Evolutionary conservation across 23 red algal genomes (phyloP).

Genomic region (Pyropia haitanensis): DNA sequence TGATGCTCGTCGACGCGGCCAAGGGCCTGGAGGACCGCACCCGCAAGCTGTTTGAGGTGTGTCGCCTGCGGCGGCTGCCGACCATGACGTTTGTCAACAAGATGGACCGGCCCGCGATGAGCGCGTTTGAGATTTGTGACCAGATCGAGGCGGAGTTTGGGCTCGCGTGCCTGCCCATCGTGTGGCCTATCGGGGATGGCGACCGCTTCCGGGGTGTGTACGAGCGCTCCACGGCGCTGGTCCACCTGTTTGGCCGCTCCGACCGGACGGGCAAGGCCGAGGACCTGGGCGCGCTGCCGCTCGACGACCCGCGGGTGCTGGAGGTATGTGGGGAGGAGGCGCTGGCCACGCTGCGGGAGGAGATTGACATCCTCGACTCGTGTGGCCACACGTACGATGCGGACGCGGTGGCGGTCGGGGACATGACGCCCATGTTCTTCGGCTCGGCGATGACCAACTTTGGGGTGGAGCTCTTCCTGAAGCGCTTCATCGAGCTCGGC

Average conservation of each 20-base stretch:
- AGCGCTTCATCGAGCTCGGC: slow-evolving; percentile 50
- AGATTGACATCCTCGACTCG: slow-evolving; percentile 52
- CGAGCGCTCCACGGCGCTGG: slow-evolving; percentile 42
- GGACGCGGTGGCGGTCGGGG: slow-evolving; percentile 27
- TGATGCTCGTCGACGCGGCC: slow-evolving; percentile 76
- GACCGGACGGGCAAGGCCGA: slow-evolving; percentile 40
- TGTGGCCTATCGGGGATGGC: slow-evolving; percentile 81
- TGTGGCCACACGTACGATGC: slow-evolving; percentile 51
- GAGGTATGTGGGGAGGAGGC: slow-evolving; percentile 22
- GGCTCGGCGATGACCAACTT: slow-evolving; percentile 78
- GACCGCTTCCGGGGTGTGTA: slow-evolving; percentile 57
- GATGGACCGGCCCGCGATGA: slow-evolving; percentile 82
- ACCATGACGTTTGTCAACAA: slow-evolving; percentile 86
- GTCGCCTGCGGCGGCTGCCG: slow-evolving; percentile 56
- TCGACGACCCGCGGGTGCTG: slow-evolving; percentile 19
- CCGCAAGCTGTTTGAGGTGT: slow-evolving; percentile 70
- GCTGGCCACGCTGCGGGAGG: slow-evolving; percentile 40
- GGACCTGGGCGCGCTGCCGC: slow-evolving; percentile 8
- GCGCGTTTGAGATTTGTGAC: slow-evolving; percentile 64
- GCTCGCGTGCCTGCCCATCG: slow-evolving; percentile 41
- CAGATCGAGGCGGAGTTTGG: slow-evolving; percentile 68
- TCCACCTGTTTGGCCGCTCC: slow-evolving; percentile 47
- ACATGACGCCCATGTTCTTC: slow-evolving; percentile 68
- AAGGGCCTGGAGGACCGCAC: slow-evolving; percentile 79
- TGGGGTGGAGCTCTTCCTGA: slow-evolving; percentile 67